phyloP scores from a whole-genome alignment of 345 rosid genomes.

The Combretum micranthum region DNA sequence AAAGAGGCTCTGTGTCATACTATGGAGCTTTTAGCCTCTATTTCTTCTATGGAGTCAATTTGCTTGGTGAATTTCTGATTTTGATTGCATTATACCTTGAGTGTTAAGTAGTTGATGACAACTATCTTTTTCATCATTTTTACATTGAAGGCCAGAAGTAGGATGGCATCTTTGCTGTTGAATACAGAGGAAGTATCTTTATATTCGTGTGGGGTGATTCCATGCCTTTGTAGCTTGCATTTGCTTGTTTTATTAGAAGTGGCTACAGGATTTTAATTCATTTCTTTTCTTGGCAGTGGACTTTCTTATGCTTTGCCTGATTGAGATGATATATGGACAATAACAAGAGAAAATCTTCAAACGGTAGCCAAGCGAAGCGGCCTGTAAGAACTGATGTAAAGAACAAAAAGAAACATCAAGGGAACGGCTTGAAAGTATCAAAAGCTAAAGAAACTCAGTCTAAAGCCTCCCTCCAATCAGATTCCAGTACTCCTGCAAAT shows the following conservation, averaged over 20 bases:
- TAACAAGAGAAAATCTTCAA: constrained; percentile 46
- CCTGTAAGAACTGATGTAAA: constrained; percentile 40
- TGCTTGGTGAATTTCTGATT: too few species aligned
- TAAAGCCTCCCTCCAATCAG: constrained; percentile 37
- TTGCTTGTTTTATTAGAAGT: background rate
- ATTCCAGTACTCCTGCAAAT: constrained; percentile 31
- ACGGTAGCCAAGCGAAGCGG: constrained; percentile 46
- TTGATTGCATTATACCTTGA: too few species aligned
- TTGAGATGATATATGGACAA: constrained; percentile 19
- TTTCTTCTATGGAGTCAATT: too few species aligned
- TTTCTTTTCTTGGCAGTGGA: background rate
- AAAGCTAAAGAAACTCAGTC: constrained; percentile 37
- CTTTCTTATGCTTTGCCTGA: background rate
- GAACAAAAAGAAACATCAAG: constrained; percentile 40
- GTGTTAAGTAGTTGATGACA: too few species aligned
- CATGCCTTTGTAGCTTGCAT: too few species aligned
- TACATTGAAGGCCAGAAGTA: too few species aligned
- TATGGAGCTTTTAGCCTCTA: too few species aligned
- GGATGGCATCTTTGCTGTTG: too few species aligned
- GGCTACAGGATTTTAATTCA: background rate
- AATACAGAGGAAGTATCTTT: too few species aligned
- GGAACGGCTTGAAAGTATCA: constrained; percentile 29
- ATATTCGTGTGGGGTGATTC: too few species aligned
- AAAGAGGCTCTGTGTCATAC: too few species aligned
- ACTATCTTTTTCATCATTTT: too few species aligned